Evolutionary conservation across 2,329 filamentous ascomycete genomes (phyloP).

Genomic region (Pestalotiopsis sp.): DNA sequence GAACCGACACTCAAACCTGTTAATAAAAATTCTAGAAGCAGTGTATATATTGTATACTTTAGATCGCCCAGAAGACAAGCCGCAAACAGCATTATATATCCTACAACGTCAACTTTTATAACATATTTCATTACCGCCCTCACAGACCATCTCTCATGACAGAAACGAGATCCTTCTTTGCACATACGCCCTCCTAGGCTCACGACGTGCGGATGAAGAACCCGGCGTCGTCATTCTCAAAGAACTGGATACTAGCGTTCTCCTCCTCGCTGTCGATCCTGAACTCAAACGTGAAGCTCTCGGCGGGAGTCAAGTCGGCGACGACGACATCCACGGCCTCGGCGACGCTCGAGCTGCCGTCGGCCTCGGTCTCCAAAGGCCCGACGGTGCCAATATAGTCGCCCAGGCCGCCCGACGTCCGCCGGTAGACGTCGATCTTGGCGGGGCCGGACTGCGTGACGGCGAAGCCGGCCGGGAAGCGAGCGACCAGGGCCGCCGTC

Average conservation of each 20-base stretch:
- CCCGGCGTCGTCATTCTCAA: not conserved
- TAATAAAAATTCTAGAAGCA: not conserved
- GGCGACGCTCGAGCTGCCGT: not conserved
- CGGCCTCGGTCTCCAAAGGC: not conserved
- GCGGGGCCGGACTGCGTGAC: slow-evolving; percentile 1
- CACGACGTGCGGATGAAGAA: slow-evolving; percentile 4
- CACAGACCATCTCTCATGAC: not conserved
- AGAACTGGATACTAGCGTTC: slow-evolving; percentile 8
- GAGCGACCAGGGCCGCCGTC: slow-evolving; percentile 1
- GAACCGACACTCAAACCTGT: not conserved
- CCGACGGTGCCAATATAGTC: not conserved
- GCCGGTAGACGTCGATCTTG: slow-evolving; percentile 8
- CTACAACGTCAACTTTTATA: not conserved
- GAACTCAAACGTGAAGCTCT: slow-evolving; percentile 4
- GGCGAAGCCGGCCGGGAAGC: slow-evolving; percentile 5
- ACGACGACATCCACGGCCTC: slow-evolving; percentile 4
- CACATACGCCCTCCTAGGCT: not conserved
- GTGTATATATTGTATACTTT: not conserved
- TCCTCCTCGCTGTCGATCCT: not conserved
- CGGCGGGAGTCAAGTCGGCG: not conserved
- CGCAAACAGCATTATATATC: not conserved
- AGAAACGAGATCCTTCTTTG: not conserved
- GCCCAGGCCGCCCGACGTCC: slow-evolving; percentile 5
- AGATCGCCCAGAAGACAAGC: not conserved
- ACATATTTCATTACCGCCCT: too few relatives aligned